phyloP scores from a whole-genome alignment of 2,329 filamentous ascomycete genomes.

The Cytospora chrysosperma region DNA sequence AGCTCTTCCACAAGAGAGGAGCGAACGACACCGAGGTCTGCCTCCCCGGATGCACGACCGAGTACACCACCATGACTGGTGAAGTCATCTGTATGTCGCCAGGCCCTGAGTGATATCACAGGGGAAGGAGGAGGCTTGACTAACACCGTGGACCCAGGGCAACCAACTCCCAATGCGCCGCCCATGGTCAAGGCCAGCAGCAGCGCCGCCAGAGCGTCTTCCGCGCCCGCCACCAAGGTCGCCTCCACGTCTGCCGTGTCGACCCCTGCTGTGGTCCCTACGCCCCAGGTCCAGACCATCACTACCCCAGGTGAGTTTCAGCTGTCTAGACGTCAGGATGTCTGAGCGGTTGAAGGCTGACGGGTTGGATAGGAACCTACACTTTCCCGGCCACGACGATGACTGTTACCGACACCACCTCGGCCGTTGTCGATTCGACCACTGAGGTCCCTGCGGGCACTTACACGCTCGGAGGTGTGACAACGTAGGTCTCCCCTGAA shows the following conservation, averaged over 20 bases:
- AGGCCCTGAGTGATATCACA: not conserved
- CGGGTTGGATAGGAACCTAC: slow-evolving; percentile 52
- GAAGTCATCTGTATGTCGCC: slow-evolving; percentile 59
- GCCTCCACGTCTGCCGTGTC: slow-evolving; percentile 30
- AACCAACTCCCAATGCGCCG: slow-evolving; percentile 23
- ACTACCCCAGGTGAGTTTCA: slow-evolving; percentile 51
- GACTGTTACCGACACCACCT: slow-evolving; percentile 65
- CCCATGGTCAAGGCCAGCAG: slow-evolving; percentile 26
- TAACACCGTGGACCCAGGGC: slow-evolving; percentile 16
- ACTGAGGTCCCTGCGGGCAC: slow-evolving; percentile 63
- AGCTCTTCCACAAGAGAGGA: slow-evolving; percentile 56
- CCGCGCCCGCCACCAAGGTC: slow-evolving; percentile 31
- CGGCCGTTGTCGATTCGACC: slow-evolving; percentile 62
- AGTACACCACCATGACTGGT: slow-evolving; percentile 70
- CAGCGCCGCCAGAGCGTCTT: slow-evolving; percentile 30
- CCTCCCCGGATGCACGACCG: slow-evolving; percentile 65
- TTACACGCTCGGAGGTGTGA: slow-evolving; percentile 70
- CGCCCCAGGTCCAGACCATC: slow-evolving; percentile 53
- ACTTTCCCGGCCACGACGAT: slow-evolving; percentile 73
- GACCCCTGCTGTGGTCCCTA: slow-evolving; percentile 41
- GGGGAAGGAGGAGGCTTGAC: not conserved
- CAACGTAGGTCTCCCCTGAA: slow-evolving; percentile 44
- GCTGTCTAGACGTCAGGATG: not conserved
- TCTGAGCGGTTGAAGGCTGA: not conserved
- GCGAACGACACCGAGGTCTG: slow-evolving; percentile 50